phyloP scores from a whole-genome alignment of 2,329 filamentous ascomycete species.

The Paecilomyces variotii region DNA sequence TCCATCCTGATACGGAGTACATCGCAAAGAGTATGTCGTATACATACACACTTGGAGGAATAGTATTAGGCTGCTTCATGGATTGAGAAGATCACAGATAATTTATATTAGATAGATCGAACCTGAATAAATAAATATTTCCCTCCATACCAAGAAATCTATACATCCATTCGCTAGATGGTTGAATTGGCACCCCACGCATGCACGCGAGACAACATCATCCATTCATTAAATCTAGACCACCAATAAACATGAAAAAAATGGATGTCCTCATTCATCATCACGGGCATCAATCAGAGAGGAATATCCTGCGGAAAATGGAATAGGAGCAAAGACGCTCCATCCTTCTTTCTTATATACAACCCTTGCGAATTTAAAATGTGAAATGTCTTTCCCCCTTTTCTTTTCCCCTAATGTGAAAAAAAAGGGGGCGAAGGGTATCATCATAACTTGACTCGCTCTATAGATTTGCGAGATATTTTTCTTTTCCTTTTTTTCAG shows the following conservation, averaged over 20 bases:
- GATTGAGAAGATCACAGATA: too few species aligned
- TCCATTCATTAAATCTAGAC: background rate
- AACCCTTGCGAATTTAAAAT: background rate
- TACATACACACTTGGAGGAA: too few species aligned
- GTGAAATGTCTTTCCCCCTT: background rate
- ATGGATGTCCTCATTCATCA: background rate
- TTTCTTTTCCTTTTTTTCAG: conserved; percentile 10
- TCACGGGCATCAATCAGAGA: background rate
- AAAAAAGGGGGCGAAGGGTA: background rate
- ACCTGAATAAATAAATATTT: background rate
- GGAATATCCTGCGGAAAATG: background rate
- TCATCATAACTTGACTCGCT: background rate
- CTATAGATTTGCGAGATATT: background rate
- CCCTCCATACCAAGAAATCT: background rate
- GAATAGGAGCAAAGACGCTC: background rate
- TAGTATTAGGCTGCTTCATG: too few species aligned
- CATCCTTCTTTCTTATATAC: background rate
- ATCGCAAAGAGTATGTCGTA: too few species aligned
- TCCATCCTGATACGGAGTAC: too few species aligned
- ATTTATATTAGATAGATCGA: too few species aligned
- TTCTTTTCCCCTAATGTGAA: background rate
- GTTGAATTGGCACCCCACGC: background rate
- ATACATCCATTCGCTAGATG: background rate
- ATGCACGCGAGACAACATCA: background rate
- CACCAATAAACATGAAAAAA: background rate